Conservation (phyloP, 2,329 filamentous ascomycete genomes). For the Neurospora crassa region DNA sequence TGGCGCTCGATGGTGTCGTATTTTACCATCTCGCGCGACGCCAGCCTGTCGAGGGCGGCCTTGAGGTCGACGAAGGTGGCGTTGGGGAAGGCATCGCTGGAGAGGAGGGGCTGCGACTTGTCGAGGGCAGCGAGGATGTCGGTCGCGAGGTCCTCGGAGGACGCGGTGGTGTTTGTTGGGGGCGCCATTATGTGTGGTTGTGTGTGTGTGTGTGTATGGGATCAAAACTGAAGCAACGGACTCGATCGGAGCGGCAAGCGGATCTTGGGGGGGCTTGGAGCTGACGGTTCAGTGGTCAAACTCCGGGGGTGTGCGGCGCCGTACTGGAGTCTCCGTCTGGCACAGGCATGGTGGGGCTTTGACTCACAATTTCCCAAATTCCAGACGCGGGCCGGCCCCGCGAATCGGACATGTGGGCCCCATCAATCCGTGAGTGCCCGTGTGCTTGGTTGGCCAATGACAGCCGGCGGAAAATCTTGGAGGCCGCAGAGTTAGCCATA, state of each 20-base stretch:
- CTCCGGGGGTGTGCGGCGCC: neutral
- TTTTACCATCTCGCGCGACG: conserved; percentile 74
- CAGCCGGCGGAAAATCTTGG: neutral
- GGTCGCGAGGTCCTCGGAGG: conserved; percentile 48
- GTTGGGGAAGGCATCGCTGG: conserved; percentile 59
- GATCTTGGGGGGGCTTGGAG: neutral
- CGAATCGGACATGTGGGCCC: neutral
- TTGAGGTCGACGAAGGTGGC: conserved; percentile 63
- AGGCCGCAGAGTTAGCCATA: neutral
- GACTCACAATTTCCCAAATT: neutral
- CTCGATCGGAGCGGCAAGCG: neutral
- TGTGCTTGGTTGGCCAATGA: neutral
- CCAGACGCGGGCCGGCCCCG: neutral
- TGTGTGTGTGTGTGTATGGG: neutral
- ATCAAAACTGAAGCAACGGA: neutral
- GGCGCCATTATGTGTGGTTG: conserved; percentile 10
- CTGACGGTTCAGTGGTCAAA: neutral
- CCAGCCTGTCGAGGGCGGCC: conserved; percentile 77
- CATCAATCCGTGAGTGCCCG: neutral
- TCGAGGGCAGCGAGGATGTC: conserved; percentile 58
- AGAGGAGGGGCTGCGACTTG: conserved; percentile 52
- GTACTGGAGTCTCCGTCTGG: neutral
- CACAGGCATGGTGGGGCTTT: neutral
- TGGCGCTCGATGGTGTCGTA: conserved; percentile 80
- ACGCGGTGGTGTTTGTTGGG: conserved; percentile 9